These are phyloP conservation scores for Neonectria hederae DNA, from an alignment of 2,329 filamentous ascomycete species.

Conservation along the genomic window DNA sequence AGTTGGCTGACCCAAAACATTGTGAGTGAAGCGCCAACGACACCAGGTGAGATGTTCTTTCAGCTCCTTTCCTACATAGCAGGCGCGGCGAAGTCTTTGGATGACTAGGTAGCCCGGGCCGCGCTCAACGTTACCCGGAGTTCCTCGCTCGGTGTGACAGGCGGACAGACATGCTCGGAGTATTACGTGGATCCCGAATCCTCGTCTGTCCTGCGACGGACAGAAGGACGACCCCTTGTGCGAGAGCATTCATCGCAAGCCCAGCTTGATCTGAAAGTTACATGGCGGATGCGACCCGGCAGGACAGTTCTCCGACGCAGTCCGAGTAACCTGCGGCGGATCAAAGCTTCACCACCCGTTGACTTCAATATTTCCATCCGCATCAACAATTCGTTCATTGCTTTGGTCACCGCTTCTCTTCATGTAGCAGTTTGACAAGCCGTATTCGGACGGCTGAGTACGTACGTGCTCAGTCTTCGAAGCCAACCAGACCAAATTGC, in stretches of 20 bases:
- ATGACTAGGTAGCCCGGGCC: conserved; percentile 2
- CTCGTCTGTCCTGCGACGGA: conserved; percentile 4
- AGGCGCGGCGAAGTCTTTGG: not conserved
- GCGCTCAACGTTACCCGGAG: conserved; percentile 8
- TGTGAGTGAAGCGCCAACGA: conserved; percentile 13
- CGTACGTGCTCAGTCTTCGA: conserved; percentile 5
- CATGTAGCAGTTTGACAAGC: conserved; percentile 36
- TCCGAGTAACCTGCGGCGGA: not conserved
- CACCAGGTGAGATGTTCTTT: conserved; percentile 13
- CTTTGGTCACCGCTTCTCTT: conserved; percentile 13
- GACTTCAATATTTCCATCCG: not conserved
- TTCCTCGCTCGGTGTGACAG: conserved; percentile 16
- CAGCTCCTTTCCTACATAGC: not conserved
- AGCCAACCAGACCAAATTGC: not conserved
- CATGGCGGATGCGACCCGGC: conserved; percentile 16
- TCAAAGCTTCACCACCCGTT: not conserved
- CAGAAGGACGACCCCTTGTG: not conserved
- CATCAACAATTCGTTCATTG: not conserved
- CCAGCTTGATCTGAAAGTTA: conserved; percentile 25
- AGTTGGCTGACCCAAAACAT: not conserved
- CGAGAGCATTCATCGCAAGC: conserved; percentile 19
- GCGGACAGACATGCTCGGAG: conserved; percentile 12
- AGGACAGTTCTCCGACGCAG: conserved; percentile 9
- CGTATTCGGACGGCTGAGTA: conserved; percentile 22
- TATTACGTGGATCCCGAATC: conserved; percentile 16